Evolutionary conservation across 2,329 filamentous ascomycete species (phyloP), one percentile per base, ranked within the genome.

Genomic region (Blastomyces percursus): DNA sequence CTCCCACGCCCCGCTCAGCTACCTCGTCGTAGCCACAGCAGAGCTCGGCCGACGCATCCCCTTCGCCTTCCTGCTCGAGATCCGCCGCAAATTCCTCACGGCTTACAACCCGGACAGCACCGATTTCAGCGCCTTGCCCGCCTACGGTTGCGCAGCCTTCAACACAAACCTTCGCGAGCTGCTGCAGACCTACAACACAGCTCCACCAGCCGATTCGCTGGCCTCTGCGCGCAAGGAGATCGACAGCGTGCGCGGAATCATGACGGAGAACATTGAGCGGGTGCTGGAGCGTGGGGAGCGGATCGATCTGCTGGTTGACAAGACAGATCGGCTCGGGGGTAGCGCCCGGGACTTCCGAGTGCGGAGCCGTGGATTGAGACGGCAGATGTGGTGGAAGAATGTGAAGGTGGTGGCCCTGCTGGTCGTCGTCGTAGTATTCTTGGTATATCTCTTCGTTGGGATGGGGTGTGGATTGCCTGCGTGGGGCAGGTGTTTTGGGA

Each of bases 331-430:
- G 52, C 76, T 99, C 48, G 94, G 93, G 16, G 90, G 90, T 35
- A 94, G 86, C 74, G 91, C 94, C 61, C 82, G 87, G 69, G 94
- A 99, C 73, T 99, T 99, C 73, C 81, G 94, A 60, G 87, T 97
- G 21, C 82, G 93, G 68, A 95, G 89, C 74, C 81, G 91, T 32
- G 91, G 91, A 0, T 76, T 99, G 69, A 89, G 94, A 79, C 84
- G 95, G 72, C 84, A 88, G 76, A 97, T 99, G 94, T 99, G 94
- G 94, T 97, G 93, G 93, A 97, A 97, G 86, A 97, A 99, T 75
- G 84, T 96, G 55, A 95, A 95, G 79, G 78, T 99, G 68, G 96
- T 97, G 91, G 87, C 84, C 7, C 75, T 99, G 69, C 71, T 96
- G 54, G 90, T 92, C 1, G 76, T 94, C 40, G 80, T 82, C 38